These are phyloP conservation scores for Rhinocladiella mackenziei DNA, from an alignment of 2,329 filamentous ascomycete species.

Conservation along the genomic window DNA sequence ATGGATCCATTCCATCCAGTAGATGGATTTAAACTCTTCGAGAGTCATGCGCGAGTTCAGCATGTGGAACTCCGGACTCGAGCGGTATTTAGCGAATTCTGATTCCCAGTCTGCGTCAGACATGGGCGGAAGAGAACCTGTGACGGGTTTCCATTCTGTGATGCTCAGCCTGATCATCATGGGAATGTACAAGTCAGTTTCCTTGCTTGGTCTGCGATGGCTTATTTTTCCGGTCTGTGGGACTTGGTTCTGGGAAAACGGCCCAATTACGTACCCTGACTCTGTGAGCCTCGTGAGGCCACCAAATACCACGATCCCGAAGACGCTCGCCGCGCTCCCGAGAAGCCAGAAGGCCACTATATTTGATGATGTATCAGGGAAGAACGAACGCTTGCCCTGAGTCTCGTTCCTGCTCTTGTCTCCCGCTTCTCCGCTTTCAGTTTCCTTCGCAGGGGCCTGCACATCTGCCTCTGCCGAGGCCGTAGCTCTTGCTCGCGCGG, in stretches of 20 bases:
- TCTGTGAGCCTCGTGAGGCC: conserved; percentile 91
- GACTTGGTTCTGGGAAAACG: background rate
- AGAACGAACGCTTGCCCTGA: conserved; percentile 35
- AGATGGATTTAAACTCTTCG: conserved; percentile 95
- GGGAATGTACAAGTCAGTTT: conserved; percentile 6
- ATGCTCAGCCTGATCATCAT: conserved; percentile 74
- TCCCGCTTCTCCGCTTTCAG: background rate
- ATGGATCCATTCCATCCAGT: conserved; percentile 99
- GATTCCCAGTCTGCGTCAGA: conserved; percentile 78
- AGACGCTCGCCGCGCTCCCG: conserved; percentile 86
- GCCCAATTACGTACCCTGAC: conserved; percentile 64
- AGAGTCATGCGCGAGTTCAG: conserved; percentile 92
- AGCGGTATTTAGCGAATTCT: conserved; percentile 88
- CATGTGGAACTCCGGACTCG: conserved; percentile 86
- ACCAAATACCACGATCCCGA: conserved; percentile 94
- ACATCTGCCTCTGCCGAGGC: background rate
- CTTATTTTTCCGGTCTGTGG: background rate
- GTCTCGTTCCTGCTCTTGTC: conserved; percentile 6
- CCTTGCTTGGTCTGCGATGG: background rate
- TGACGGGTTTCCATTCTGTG: conserved; percentile 97
- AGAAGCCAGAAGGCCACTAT: conserved; percentile 87
- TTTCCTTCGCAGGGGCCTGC: background rate
- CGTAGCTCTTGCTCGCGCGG: conserved; percentile 11
- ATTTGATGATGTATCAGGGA: conserved; percentile 65
- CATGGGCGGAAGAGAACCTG: conserved; percentile 80